Percentiles rank a stretch among this genome's conserved stretches.
Evolutionary conservation across 306 rosid species (phyloP).

Genomic region (Trichosanthes cucumerina): DNA sequence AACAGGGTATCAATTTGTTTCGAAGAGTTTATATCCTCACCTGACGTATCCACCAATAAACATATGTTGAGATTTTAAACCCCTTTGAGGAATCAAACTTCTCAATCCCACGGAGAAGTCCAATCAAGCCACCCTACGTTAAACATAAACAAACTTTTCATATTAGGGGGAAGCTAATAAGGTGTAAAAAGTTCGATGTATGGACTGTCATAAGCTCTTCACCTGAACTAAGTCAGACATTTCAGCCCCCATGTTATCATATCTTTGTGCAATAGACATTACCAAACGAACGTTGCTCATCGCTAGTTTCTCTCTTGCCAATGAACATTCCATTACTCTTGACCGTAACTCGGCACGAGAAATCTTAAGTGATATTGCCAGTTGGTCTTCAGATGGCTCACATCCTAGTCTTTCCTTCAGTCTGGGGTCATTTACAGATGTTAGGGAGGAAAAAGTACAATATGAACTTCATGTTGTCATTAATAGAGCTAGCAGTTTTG

Average conservation of each 20-base stretch:
- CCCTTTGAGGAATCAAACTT: conserved; percentile 94
- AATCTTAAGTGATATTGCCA: conserved; percentile 68
- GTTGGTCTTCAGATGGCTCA: conserved; percentile 81
- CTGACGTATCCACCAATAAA: conserved; percentile 99
- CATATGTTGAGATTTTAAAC: conserved; percentile 88
- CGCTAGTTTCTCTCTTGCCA: conserved; percentile 85
- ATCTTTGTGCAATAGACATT: conserved; percentile 88
- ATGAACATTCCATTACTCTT: conserved; percentile 50
- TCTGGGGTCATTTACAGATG: conserved; percentile 35
- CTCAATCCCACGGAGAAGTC: conserved; percentile 89
- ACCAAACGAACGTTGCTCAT: conserved; percentile 97
- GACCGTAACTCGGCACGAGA: conserved; percentile 52
- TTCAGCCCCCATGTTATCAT: conserved; percentile 84
- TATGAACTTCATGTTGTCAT: neutral
- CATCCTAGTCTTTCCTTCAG: conserved; percentile 71
- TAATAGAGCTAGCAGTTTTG: neutral
- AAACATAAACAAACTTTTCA: conserved; percentile 7
- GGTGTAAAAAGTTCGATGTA: neutral
- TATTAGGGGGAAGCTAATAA: neutral
- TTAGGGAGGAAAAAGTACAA: neutral
- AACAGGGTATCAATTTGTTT: neutral
- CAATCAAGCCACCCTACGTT: conserved; percentile 87
- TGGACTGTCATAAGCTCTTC: neutral
- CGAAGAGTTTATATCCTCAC: conserved; percentile 12
- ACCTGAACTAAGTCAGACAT: conserved; percentile 98